Conservation (phyloP, 306 rosid genomes). For the Senna siamea region DNA sequence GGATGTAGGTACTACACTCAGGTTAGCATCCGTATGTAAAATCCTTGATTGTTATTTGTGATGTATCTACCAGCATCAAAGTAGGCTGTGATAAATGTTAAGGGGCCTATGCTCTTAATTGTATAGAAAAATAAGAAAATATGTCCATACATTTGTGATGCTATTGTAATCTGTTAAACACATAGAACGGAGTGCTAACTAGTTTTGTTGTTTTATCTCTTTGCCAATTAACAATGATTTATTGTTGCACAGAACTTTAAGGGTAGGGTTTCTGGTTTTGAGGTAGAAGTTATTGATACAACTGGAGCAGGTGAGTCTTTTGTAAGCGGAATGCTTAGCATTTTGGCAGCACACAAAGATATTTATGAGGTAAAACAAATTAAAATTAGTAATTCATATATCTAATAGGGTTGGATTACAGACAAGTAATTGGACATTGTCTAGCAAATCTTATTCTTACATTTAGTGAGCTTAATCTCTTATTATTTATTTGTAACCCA, state of each 20-base stretch:
- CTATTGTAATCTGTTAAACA: too few relatives aligned
- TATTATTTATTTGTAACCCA: neutral
- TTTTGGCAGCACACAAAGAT: slow-evolving; percentile 33
- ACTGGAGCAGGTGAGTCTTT: slow-evolving; percentile 44
- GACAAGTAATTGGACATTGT: neutral
- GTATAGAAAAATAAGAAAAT: too few relatives aligned
- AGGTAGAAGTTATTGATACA: slow-evolving; percentile 41
- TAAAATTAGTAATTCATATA: too few relatives aligned
- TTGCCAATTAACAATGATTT: too few relatives aligned
- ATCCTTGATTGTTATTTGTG: too few relatives aligned
- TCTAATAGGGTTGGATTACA: too few relatives aligned
- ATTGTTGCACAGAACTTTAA: slow-evolving; percentile 35
- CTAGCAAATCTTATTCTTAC: neutral
- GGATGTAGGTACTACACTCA: slow-evolving; percentile 78
- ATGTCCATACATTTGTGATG: too few relatives aligned
- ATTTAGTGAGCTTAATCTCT: neutral
- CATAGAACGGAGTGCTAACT: too few relatives aligned
- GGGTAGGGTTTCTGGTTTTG: slow-evolving; percentile 43
- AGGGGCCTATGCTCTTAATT: too few relatives aligned
- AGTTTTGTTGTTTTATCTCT: too few relatives aligned
- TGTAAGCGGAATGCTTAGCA: slow-evolving; percentile 43
- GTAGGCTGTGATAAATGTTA: too few relatives aligned
- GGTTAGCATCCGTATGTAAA: slow-evolving; percentile 40
- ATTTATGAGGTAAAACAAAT: slow-evolving; percentile 36
- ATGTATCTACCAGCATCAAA: neutral